phyloP scores from a whole-genome alignment of 2,329 filamentous ascomycete genomes.

The Myotisia sp. region DNA sequence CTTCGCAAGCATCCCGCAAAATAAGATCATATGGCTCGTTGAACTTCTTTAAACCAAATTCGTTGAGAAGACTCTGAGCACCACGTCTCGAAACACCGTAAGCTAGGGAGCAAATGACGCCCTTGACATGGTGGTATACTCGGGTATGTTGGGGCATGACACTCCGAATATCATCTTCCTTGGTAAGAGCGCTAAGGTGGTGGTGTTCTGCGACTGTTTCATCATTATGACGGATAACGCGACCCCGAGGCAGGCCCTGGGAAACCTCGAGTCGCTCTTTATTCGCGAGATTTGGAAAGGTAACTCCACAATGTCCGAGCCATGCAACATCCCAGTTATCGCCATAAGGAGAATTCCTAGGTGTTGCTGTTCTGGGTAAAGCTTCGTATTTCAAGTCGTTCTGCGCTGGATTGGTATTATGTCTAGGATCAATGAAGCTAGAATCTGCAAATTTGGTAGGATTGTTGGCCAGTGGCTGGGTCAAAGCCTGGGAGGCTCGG shows the following conservation, averaged over 20 bases:
- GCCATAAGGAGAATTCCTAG: constrained; percentile 33
- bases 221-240: constrained; percentile 2
- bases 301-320: constrained; percentile 22
- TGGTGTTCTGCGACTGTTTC: constrained; percentile 1
- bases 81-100: constrained; percentile 36
- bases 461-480: neutral
- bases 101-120: constrained; percentile 29
- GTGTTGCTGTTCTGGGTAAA: constrained; percentile 8
- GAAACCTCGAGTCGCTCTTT: neutral
- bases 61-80: constrained; percentile 31
- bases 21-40: constrained; percentile 25
- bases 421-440: neutral
- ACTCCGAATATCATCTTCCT: neutral
- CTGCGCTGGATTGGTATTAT: too few relatives aligned
- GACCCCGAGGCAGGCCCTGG: constrained; percentile 1
- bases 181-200: neutral
- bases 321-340: constrained; percentile 40
- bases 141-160: constrained; percentile 31
- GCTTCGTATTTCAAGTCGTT: neutral
- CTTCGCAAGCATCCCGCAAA: constrained; percentile 20
- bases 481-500: neutral
- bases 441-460: neutral
- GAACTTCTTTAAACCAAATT: constrained; percentile 31
- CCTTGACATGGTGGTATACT: constrained; percentile 30
- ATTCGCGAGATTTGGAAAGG: constrained; percentile 8